Conservation (phyloP, 768 basidiomycete species). For the Suillus fuscotomentosus region DNA sequence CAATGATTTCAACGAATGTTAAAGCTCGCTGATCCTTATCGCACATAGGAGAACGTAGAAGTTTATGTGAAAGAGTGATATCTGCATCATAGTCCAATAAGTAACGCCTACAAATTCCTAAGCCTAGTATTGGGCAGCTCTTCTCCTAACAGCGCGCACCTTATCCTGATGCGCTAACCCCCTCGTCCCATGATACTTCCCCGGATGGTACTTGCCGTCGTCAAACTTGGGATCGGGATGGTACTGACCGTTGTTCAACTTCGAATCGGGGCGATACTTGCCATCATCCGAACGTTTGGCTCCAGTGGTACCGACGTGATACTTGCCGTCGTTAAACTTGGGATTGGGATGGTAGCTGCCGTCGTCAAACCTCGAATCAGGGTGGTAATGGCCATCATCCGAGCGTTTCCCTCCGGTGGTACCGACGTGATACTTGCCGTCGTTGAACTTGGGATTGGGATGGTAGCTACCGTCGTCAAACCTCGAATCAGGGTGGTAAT, state of each 20-base stretch:
- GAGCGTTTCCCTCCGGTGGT: neutral
- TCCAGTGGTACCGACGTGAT: neutral
- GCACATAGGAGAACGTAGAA: neutral
- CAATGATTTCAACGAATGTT: neutral
- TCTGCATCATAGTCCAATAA: conserved; percentile 6
- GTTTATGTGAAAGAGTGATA: conserved; percentile 4
- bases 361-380: neutral
- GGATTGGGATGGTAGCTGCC: conserved; percentile 7
- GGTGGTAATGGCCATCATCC: conserved; percentile 1
- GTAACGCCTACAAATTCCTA: neutral
- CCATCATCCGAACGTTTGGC: conserved; percentile 1
- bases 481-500: conserved; percentile 2
- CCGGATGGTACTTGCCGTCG: conserved; percentile 8
- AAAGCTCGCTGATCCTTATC: neutral
- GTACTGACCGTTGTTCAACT: neutral
- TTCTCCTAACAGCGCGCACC: conserved; percentile 1
- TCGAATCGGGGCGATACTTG: neutral
- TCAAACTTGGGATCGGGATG: conserved; percentile 9
- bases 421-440: conserved; percentile 4
- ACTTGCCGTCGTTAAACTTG: conserved; percentile 3
- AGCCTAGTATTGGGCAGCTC: neutral
- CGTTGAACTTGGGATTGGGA: conserved; percentile 6
- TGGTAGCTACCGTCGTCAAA: conserved; percentile 3
- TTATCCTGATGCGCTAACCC: neutral
- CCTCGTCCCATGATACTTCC: neutral